phyloP scores from a whole-genome alignment of 2,329 filamentous ascomycete genomes.

The Cercospora janseana region DNA sequence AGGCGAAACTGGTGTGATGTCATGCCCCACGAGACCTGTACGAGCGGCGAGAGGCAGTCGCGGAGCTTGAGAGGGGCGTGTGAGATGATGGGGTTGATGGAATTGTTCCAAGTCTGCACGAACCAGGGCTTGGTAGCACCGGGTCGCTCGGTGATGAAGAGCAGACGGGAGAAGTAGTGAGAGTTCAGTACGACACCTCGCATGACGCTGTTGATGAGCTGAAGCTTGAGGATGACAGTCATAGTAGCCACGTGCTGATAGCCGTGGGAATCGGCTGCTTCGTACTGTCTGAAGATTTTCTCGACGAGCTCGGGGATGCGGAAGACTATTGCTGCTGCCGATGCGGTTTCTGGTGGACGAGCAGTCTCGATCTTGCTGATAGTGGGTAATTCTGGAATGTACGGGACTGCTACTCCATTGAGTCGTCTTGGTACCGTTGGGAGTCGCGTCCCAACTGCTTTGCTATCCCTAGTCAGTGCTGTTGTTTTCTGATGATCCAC shows the following conservation, averaged over 20 bases:
- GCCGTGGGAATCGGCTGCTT: background rate
- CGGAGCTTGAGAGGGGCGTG: background rate
- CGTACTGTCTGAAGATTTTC: background rate
- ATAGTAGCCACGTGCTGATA: background rate
- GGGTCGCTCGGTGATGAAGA: background rate
- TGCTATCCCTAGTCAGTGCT: background rate
- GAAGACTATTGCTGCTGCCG: constrained; percentile 7
- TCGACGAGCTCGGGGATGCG: constrained; percentile 10
- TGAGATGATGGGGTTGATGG: background rate
- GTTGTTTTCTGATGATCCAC: background rate
- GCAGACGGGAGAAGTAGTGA: background rate
- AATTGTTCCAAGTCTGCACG: background rate
- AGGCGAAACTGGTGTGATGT: background rate
- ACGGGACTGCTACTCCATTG: too few species aligned
- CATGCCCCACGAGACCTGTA: background rate
- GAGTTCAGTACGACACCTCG: background rate
- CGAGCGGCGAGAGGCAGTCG: background rate
- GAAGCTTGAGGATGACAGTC: background rate
- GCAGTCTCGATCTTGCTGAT: too few species aligned
- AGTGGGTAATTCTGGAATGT: too few species aligned
- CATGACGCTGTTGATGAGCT: constrained; percentile 2
- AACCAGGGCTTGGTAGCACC: background rate
- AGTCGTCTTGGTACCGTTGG: too few species aligned
- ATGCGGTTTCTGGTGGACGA: background rate
- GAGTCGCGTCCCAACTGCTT: background rate